Percentiles rank a stretch among this genome's conserved stretches.
Evolutionary conservation across 176 grass and related monocot genomes (phyloP).

Genomic region (Musa schizocarpa): DNA sequence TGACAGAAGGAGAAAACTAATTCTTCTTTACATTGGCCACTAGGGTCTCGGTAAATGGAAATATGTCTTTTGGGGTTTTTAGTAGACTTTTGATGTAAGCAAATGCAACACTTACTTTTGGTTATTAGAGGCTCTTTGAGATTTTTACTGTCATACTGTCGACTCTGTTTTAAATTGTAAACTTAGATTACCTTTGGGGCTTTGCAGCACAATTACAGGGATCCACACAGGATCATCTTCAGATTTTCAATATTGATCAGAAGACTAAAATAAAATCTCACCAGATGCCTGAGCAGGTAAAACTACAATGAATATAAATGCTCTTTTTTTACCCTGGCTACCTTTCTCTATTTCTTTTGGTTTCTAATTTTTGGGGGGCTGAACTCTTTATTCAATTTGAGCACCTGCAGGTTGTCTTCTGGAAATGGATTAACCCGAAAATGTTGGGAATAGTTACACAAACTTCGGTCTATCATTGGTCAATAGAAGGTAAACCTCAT

Average conservation of each 20-base stretch:
- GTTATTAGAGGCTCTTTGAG: too few relatives aligned
- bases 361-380: background rate
- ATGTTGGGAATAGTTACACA: constrained; percentile 64
- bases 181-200: too few relatives aligned
- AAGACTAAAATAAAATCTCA: constrained; percentile 94
- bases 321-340: background rate
- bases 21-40: too few relatives aligned
- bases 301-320: background rate
- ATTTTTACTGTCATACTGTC: too few relatives aligned
- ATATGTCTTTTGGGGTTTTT: too few relatives aligned
- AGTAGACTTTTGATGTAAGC: too few relatives aligned
- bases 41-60: too few relatives aligned
- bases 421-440: constrained; percentile 96
- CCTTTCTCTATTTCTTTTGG: background rate
- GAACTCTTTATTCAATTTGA: background rate
- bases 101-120: too few relatives aligned
- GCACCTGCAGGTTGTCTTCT: constrained; percentile 65
- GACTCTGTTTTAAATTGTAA: too few relatives aligned
- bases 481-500: constrained; percentile 53
- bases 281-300: constrained; percentile 93
- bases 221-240: constrained; percentile 83
- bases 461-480: constrained; percentile 87
- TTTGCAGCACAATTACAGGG: constrained; percentile 82
- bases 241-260: constrained; percentile 93
- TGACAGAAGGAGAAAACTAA: too few relatives aligned